Evolutionary conservation across 331 rosid genomes (phyloP), one percentile per base, ranked within the genome.

Genomic region (Phaseolus coccineus): DNA sequence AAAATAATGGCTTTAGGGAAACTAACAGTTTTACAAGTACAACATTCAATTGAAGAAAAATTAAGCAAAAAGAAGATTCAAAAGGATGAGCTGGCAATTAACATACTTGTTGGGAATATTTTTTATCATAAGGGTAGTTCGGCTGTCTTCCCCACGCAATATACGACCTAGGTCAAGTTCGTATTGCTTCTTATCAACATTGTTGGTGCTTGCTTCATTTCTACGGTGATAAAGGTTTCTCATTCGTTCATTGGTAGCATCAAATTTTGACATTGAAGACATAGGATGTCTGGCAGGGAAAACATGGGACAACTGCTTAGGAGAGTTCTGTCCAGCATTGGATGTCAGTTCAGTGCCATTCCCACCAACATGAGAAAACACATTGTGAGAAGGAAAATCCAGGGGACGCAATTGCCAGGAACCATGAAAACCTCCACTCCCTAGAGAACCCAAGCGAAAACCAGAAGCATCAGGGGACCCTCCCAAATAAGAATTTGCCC

Each of bases 91-190:
- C 15, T 73, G 69, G 62, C 48, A 79, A 79, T 30, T 25, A 39
- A 69, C 89, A n/a, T 88, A 90, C 96, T 90, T 90, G 88, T 90
- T 90, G 65, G 96, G 96, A 76, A 90, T 90, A 73, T 90, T 90
- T 82, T 90, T 90, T 51, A 90, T 88, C 96, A 90, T 90, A 74
- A 90, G 87, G 5, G 96, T 90, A 47, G 96, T 88, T 70, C 96
- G 86, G 66, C 55, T 76, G 87, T 90, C 96, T 65, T 88, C 91
- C 61, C 93, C 91, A 4, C 28, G 81, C 69, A 80, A 25, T 73
- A 90, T 87, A 78, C 93, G 90, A 73, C 82, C 87, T 33, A 89
- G n/a, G 71, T 90, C 93, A 30, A 90, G 96, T n/a, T 90, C 96
- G 44, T 71, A 90, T 52, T 82, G 96, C 70, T 83, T 90, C 85